Evolutionary conservation across 2,329 filamentous ascomycete genomes (phyloP).

Genomic region (Beauveria varroae): DNA sequence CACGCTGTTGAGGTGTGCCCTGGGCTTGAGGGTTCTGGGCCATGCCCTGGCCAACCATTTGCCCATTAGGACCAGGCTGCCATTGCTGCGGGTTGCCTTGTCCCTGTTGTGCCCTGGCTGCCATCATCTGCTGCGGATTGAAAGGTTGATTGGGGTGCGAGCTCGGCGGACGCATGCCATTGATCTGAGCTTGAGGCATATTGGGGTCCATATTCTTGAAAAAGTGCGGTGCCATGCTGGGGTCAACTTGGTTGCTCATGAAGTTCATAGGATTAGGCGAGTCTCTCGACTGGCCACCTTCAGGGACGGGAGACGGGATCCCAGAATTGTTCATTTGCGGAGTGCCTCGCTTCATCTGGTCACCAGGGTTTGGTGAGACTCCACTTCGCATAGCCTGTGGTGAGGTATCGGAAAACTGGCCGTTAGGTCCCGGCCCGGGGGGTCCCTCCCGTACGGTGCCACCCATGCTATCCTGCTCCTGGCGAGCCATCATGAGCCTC

Average conservation of each 20-base stretch:
- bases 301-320: slow-evolving; percentile 64
- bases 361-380: slow-evolving; percentile 68
- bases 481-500: slow-evolving; percentile 73
- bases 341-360: slow-evolving; percentile 72
- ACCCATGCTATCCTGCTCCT: slow-evolving; percentile 59
- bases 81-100: slow-evolving; percentile 29
- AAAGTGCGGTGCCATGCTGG: slow-evolving; percentile 51
- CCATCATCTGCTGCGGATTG: slow-evolving; percentile 54
- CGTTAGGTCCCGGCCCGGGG: slow-evolving; percentile 48
- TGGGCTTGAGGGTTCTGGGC: slow-evolving; percentile 43
- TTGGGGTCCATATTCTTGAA: slow-evolving; percentile 50
- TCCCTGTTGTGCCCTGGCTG: slow-evolving; percentile 31
- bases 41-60: slow-evolving; percentile 31
- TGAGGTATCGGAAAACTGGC: slow-evolving; percentile 62
- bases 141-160: slow-evolving; percentile 56
- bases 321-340: slow-evolving; percentile 64
- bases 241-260: slow-evolving; percentile 56
- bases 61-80: slow-evolving; percentile 34
- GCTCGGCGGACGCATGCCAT: slow-evolving; percentile 61
- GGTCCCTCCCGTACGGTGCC: slow-evolving; percentile 43
- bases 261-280: slow-evolving; percentile 60
- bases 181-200: slow-evolving; percentile 50
- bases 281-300: slow-evolving; percentile 57
- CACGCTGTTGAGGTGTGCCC: slow-evolving; percentile 64
- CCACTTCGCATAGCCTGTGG: slow-evolving; percentile 61